A percentile compares a stretch with the other conserved stretches of the same genome.
phyloP scores from a whole-genome alignment of 2,329 filamentous ascomycete species.

The Dryadomyces quercus-mongolicae region DNA sequence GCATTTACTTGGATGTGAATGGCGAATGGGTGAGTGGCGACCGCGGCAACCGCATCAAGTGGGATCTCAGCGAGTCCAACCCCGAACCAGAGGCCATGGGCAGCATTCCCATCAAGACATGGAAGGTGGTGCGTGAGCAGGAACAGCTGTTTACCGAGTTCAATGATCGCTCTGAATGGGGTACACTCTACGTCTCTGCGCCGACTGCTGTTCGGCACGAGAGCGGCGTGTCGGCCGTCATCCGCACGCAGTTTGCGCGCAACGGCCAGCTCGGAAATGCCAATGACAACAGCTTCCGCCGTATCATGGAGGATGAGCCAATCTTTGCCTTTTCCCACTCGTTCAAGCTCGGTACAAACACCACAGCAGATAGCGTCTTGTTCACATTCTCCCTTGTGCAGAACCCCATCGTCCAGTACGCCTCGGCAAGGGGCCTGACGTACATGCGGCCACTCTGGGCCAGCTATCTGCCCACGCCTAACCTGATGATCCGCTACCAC shows the following conservation, averaged over 20 bases:
- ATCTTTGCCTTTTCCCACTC: conserved; percentile 67
- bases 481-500: conserved; percentile 58
- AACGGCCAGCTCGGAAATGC: conserved; percentile 54
- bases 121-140: conserved; percentile 45
- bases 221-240: conserved; percentile 51
- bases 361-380: conserved; percentile 40
- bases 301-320: conserved; percentile 65
- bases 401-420: conserved; percentile 67
- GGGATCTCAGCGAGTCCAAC: conserved; percentile 44
- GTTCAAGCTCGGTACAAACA: conserved; percentile 31
- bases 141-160: conserved; percentile 66
- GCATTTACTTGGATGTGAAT: conserved; percentile 56
- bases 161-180: conserved; percentile 71
- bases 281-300: conserved; percentile 36
- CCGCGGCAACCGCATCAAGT: conserved; percentile 54
- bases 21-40: conserved; percentile 77
- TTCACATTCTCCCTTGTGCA: conserved; percentile 70
- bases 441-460: conserved; percentile 70
- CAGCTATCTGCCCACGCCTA: conserved; percentile 53
- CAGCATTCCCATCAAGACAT: conserved; percentile 43
- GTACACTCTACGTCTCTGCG: conserved; percentile 63
- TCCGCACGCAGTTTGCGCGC: conserved; percentile 59
- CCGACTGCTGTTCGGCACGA: conserved; percentile 57
- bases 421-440: conserved; percentile 62
- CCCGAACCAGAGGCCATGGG: conserved; percentile 18